A percentile compares a stretch with the other conserved stretches of the same genome.
phyloP scores from a whole-genome alignment of 371 early-diverging fungal species.

The Mortierella sp. region DNA sequence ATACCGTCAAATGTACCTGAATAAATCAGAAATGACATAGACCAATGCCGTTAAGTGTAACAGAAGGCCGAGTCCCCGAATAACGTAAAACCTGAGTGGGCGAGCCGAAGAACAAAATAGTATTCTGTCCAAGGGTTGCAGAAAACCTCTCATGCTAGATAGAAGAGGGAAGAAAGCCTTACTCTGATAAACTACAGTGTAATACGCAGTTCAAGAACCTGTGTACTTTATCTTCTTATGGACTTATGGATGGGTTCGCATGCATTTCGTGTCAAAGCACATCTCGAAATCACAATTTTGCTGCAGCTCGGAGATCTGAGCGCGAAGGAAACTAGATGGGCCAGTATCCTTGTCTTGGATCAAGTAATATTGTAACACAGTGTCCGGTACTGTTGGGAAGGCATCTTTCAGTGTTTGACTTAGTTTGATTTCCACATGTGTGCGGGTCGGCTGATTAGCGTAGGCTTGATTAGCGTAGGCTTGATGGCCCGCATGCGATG shows the following conservation, averaged over 20 bases:
- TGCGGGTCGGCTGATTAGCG: background rate
- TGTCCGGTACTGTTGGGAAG: background rate
- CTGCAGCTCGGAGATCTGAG: background rate
- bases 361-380: background rate
- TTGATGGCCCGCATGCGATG: background rate
- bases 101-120: too few relatives aligned
- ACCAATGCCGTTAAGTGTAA: too few relatives aligned
- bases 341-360: constrained; percentile 6
- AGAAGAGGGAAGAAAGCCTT: too few relatives aligned
- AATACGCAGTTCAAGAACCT: background rate
- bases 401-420: background rate
- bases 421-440: background rate
- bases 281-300: background rate
- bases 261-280: background rate
- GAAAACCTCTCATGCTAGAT: too few relatives aligned
- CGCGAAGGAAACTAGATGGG: constrained; percentile 1
- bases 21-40: too few relatives aligned
- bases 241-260: background rate
- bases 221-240: background rate
- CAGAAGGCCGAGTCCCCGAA: too few relatives aligned
- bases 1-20: too few relatives aligned
- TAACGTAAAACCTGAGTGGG: too few relatives aligned
- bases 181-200: too few relatives aligned
- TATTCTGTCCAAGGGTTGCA: too few relatives aligned
- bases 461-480: too few relatives aligned